Base-by-base conservation (phyloP, 192 early-diverging fungal species). In the Blastocladiella britannica region DNA sequence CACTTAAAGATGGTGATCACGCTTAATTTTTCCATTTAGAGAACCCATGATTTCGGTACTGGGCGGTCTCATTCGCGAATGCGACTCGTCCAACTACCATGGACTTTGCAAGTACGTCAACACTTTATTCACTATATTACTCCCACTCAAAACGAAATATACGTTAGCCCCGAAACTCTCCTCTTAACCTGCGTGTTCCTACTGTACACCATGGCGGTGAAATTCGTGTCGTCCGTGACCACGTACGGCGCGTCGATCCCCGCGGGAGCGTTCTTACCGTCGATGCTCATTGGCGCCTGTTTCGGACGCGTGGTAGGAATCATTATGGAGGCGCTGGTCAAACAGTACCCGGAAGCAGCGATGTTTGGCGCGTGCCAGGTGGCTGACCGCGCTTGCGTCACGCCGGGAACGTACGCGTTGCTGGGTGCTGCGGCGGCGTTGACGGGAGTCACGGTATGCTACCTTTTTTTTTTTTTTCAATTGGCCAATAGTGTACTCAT, bases 351-450 rank as follows among this genome's bases (percentile, higher is more conserved):
- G 54, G 55, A 73, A 56, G 68, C 76, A 62, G 63, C 71, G 52
- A 58, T 89, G 51, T 94, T 94, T 66, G 62, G 82, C 25, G 69
- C 73, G 25, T 94, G 93, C 60, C 76, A 79, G 37, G 12, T 47
- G 24, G 70, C 82, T 7, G 86, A 87, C 63, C 67, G 77, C 4
- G 70, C 79, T 24, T 97, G 93, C 61, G 84, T 97, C 15, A 91
- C 86, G 1, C 93, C 90, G 4, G 94, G 91, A 22, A 89, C 86
- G 0, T 99, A 99, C 66, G 89, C 92, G 28, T 81, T 94, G 60
- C 71, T 95, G 29, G 93, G 93, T 24, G 90, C 93, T 1, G 91
- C 90, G 0, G 91, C 89, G 2, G 78, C 85, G 5, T 69, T 95
- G 58, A 80, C 76, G 43, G 89, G 89, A 3, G 84, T 89, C 9